These are phyloP conservation scores for Globisporangium paddicum DNA, from an alignment of 352 stramenopile genomes.

Conservation along the genomic window DNA sequence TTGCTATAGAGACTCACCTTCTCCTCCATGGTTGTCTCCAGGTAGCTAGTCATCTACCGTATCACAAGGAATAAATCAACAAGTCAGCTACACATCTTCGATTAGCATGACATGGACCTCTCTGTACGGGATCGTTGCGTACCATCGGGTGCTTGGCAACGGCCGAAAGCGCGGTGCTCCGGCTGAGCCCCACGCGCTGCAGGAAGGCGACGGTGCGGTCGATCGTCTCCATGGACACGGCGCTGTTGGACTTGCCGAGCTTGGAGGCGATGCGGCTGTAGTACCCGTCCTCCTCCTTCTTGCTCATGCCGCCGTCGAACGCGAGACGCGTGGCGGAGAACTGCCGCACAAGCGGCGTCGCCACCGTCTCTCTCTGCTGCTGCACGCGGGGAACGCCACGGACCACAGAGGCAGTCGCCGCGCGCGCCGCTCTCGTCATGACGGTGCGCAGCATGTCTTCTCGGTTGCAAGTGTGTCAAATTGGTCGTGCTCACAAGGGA, in stretches of 20 bases:
- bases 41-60: slow-evolving; percentile 29
- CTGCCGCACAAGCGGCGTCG: neutral
- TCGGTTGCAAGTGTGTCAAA: neutral
- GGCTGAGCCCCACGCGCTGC: slow-evolving; percentile 22
- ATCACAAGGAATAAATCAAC: neutral
- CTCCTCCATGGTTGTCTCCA: slow-evolving; percentile 25
- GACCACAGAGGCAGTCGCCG: neutral
- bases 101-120: neutral
- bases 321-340: slow-evolving; percentile 3
- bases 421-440: neutral
- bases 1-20: slow-evolving; percentile 29
- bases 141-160: slow-evolving; percentile 36
- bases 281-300: slow-evolving; percentile 16
- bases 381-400: neutral
- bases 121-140: no score
- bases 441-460: slow-evolving; percentile 1
- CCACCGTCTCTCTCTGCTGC: neutral
- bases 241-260: slow-evolving; percentile 8
- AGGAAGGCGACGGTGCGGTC: slow-evolving; percentile 29
- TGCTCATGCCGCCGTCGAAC: slow-evolving; percentile 2
- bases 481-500: no score
- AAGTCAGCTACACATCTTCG: neutral
- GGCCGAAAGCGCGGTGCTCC: slow-evolving; percentile 22
- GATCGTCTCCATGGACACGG: slow-evolving; percentile 20
- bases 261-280: slow-evolving; percentile 42